These are phyloP conservation scores for Penicilliopsis zonata DNA, from an alignment of 495 filamentous ascomycete genomes.

Conservation along the genomic window DNA sequence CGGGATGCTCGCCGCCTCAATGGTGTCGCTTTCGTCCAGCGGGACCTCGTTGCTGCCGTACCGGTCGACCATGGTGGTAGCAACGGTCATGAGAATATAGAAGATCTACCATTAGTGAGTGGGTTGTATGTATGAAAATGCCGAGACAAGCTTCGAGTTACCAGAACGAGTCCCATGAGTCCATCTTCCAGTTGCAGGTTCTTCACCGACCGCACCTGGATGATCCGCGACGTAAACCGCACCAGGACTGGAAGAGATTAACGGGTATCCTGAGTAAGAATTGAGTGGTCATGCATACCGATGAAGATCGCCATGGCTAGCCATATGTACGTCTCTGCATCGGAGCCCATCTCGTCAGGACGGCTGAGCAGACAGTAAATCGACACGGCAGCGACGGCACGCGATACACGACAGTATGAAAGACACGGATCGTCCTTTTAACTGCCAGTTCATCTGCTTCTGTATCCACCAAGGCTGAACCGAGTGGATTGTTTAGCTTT, in stretches of 20 bases:
- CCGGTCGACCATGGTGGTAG: conserved; percentile 40
- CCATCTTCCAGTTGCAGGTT: conserved; percentile 42
- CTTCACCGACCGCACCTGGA: conserved; percentile 32
- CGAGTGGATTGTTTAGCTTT: no score
- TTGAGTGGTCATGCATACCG: conserved; percentile 2
- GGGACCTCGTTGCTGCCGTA: conserved; percentile 42
- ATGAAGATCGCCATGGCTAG: conserved; percentile 6
- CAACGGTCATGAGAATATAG: conserved; percentile 34
- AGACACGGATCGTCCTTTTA: no score
- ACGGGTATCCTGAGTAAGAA: not conserved
- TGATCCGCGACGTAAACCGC: conserved; percentile 14
- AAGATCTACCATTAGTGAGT: conserved; percentile 1
- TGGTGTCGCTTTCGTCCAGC: conserved; percentile 23
- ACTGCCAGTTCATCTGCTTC: no score
- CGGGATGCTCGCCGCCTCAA: conserved; percentile 34
- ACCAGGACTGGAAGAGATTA: conserved; percentile 2
- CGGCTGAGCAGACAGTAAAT: not conserved
- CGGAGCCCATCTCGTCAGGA: conserved; percentile 1
- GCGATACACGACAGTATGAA: no score
- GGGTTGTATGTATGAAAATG: not conserved
- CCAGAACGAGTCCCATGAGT: conserved; percentile 37
- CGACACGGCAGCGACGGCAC: no score
- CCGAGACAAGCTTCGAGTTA: conserved; percentile 9
- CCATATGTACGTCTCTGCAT: conserved; percentile 6
- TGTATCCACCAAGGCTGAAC: no score